Evolutionary conservation across 331 rosid species (phyloP), one percentile per base, ranked within the genome.

Genomic region (Arachis monticola): DNA sequence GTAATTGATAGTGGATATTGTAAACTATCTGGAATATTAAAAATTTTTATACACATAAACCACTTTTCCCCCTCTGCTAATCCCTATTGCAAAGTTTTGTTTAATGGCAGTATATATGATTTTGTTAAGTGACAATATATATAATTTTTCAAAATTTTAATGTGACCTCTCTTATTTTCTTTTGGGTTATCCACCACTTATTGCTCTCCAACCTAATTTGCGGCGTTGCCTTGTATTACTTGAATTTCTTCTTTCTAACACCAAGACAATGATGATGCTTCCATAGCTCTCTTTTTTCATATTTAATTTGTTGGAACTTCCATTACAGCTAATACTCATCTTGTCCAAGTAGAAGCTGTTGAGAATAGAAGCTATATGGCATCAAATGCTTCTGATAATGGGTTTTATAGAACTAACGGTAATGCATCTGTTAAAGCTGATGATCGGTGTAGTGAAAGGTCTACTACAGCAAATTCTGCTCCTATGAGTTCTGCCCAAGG

Each of bases 381-480:
- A 74, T 79, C 79, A 22, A 86, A 83, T 57, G 67, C 73, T 60
- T 79, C 68, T 53, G 52, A 77, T 53, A 41, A 13, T 55, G 87
- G 74, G 68, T 80, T 74, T 75, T 77, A 67, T 57, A 82, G 75
- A 72, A 70, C 40, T 78, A 62, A 69, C 71, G 61, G 83, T 69
- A 61, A 77, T 65, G 62, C 51, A 62, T 70, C 80, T 70, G 78
- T 69, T 57, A 83, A 74, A 77, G 72, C 55, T 17, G 82, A 81
- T 58, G 79, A 77, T 50, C 83, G 62, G 32, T 66, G 67, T 67
- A 60, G 50, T 83, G 86, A 85, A 76, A 77, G 83, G 82, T 73
- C 86, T 60, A 75, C 80, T 72, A 75, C 84, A 45, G 83, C 78
- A 52, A 81, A 80, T 53, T 84, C 81, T 64, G 47, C 90, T 48